Evolutionary conservation across 257 asterid genomes (phyloP).

Genomic region (Misopates orontium): DNA sequence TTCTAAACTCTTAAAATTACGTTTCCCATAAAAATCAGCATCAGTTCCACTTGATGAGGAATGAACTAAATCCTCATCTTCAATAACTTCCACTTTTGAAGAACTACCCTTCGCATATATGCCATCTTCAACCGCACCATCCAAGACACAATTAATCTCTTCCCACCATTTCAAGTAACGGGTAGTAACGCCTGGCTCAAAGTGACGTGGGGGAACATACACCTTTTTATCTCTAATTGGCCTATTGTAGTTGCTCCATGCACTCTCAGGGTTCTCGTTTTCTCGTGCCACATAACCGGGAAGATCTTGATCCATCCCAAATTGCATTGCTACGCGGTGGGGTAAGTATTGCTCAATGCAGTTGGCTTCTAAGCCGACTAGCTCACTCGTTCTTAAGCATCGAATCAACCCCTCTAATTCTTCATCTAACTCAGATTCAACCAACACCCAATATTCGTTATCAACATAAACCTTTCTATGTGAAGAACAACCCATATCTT

Average conservation of each 20-base stretch:
- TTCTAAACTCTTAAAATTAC: too few relatives aligned
- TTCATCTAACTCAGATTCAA: conserved; percentile 12
- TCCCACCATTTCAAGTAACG: conserved; percentile 42
- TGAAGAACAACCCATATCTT: background rate
- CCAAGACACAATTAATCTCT: too few relatives aligned
- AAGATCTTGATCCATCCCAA: conserved; percentile 50
- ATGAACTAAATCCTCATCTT: too few relatives aligned
- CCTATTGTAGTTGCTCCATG: conserved; percentile 35
- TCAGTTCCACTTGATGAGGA: too few relatives aligned
- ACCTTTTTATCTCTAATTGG: conserved; percentile 30
- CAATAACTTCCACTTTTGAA: too few relatives aligned
- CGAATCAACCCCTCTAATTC: conserved; percentile 26
- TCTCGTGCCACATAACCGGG: conserved; percentile 27
- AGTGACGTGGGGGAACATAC: conserved; percentile 33
- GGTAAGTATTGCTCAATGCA: conserved; percentile 47
- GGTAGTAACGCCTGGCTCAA: conserved; percentile 28
- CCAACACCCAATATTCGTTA: conserved; percentile 17
- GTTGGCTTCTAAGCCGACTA: conserved; percentile 33
- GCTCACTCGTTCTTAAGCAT: conserved; percentile 34
- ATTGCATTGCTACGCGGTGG: conserved; percentile 56
- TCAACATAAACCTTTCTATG: conserved; percentile 18
- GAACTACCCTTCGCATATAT: too few relatives aligned
- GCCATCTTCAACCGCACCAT: too few relatives aligned
- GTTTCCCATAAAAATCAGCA: too few relatives aligned
- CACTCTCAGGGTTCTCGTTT: conserved; percentile 14